Evolutionary conservation across 179 eudicot genomes (phyloP).

Genomic region (Drosera spatulata): DNA sequence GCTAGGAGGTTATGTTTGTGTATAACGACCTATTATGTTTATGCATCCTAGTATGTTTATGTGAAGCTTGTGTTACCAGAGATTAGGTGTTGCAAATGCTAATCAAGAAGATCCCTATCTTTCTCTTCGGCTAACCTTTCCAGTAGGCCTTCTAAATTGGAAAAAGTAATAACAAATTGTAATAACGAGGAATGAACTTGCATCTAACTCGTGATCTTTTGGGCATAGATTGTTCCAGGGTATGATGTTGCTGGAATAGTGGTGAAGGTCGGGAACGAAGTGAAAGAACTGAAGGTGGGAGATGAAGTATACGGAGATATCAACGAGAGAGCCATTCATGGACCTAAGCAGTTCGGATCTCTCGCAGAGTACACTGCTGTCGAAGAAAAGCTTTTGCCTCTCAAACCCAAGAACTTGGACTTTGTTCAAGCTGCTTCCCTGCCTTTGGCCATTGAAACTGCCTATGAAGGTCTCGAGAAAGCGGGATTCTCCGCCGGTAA

Average conservation of each 20-base stretch:
- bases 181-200: no score
- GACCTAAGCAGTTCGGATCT: constrained; percentile 36
- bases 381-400: constrained; percentile 32
- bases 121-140: no score
- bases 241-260: constrained; percentile 95
- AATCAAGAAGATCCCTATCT: no score
- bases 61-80: no score
- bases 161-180: no score
- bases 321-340: constrained; percentile 68
- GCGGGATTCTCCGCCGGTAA: constrained; percentile 32
- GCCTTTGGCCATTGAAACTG: constrained; percentile 39
- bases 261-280: constrained; percentile 87
- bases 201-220: no score
- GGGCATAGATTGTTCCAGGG: constrained; percentile 76
- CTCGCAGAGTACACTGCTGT: constrained; percentile 29
- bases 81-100: no score
- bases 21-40: no score
- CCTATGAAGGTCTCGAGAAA: neutral
- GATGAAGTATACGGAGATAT: constrained; percentile 14
- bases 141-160: no score
- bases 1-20: no score
- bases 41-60: no score
- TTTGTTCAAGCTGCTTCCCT: constrained; percentile 45
- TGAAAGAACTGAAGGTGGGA: constrained; percentile 35
- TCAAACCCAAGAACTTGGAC: constrained; percentile 29